These are phyloP conservation scores for Paragyromitra xinjiangensis DNA, from an alignment of 495 filamentous ascomycete species.

Conservation along the genomic window DNA sequence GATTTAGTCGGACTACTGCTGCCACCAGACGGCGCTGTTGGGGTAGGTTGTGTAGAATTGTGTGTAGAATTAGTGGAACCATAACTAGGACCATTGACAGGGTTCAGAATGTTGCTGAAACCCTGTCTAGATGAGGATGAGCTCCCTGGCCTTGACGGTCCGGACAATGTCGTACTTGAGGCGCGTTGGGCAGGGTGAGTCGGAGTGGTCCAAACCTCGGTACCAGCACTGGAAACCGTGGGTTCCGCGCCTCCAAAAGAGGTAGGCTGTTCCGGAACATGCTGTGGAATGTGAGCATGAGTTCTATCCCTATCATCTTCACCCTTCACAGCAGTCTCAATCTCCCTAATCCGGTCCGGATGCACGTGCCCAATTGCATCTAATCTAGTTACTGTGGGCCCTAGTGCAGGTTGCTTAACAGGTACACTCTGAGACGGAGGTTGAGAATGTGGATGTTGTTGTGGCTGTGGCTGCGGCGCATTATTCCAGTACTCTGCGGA, in stretches of 20 bases:
- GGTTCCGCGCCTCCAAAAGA: conserved; percentile 37
- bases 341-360: conserved; percentile 54
- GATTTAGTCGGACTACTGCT: conserved; percentile 46
- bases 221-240: background rate
- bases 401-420: conserved; percentile 22
- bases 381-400: conserved; percentile 18
- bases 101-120: conserved; percentile 48
- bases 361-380: conserved; percentile 46
- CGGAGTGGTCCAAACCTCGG: conserved; percentile 34
- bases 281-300: conserved; percentile 42
- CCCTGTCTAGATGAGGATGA: conserved; percentile 49
- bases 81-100: conserved; percentile 35
- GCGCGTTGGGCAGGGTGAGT: conserved; percentile 40
- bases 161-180: conserved; percentile 44
- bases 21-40: conserved; percentile 36
- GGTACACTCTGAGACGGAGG: conserved; percentile 17
- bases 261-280: conserved; percentile 38
- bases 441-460: conserved; percentile 27
- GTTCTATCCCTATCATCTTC: conserved; percentile 50
- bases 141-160: conserved; percentile 48
- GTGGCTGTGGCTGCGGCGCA: conserved; percentile 25
- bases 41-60: conserved; percentile 40
- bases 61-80: conserved; percentile 30
- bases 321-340: conserved; percentile 53
- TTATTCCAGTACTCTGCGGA: conserved; percentile 52